These are phyloP conservation scores for Syncephalastrum sp. DNA, from an alignment of 371 early-diverging fungal genomes.

Conservation along the genomic window DNA sequence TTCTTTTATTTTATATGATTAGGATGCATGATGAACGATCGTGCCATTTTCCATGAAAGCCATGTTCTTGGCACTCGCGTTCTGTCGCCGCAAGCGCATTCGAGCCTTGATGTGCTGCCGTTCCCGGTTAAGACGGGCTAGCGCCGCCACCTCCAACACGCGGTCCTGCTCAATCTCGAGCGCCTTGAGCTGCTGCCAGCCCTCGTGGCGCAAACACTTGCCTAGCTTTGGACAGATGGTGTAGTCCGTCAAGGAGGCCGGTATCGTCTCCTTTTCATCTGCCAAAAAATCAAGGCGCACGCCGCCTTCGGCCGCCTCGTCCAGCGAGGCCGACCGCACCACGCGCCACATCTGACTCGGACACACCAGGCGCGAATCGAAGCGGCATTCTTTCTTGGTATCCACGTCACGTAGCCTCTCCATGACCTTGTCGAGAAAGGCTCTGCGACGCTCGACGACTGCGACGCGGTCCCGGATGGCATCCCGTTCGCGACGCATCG, in stretches of 20 bases:
- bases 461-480: no score
- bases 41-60: no score
- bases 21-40: no score
- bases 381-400: slow-evolving; percentile 30
- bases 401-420: no score
- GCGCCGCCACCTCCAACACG: slow-evolving; percentile 28
- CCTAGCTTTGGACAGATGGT: no score
- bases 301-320: neutral
- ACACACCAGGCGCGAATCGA: slow-evolving; percentile 50
- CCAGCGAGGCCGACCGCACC: slow-evolving; percentile 3
- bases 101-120: slow-evolving; percentile 41
- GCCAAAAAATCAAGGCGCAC: slow-evolving; percentile 5
- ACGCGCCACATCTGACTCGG: slow-evolving; percentile 37
- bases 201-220: slow-evolving; percentile 41
- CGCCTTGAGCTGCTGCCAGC: slow-evolving; percentile 52
- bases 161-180: slow-evolving; percentile 57
- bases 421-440: no score
- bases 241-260: neutral
- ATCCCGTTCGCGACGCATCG: no score
- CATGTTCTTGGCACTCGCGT: no score
- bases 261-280: slow-evolving; percentile 12
- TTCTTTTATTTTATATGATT: no score
- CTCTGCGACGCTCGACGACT: no score
- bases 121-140: slow-evolving; percentile 35
- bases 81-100: slow-evolving; percentile 41